Percentiles rank a stretch among this genome's conserved stretches.
These are phyloP conservation scores for Huntiella abstrusa DNA, from an alignment of 2,329 filamentous ascomycete species.

Conservation along the genomic window DNA sequence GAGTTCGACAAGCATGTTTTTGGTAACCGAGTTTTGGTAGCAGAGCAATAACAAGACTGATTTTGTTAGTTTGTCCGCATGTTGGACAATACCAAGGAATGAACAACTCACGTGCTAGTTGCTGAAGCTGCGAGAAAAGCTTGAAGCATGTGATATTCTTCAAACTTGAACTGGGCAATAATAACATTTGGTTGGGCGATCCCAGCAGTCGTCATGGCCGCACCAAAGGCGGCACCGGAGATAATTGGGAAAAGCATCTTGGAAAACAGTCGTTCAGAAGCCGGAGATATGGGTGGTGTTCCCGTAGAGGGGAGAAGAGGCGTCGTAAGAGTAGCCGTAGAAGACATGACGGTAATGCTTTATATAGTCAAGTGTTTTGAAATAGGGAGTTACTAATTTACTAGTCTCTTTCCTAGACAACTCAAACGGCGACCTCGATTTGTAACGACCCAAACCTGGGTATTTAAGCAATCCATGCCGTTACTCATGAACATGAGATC, in stretches of 20 bases:
- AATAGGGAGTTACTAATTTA: too few relatives aligned
- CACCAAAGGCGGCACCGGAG: conserved; percentile 41
- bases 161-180: conserved; percentile 37
- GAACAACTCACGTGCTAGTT: conserved; percentile 37
- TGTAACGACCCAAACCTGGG: too few relatives aligned
- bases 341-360: too few relatives aligned
- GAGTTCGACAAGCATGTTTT: conserved; percentile 27
- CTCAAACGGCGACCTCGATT: too few relatives aligned
- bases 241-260: conserved; percentile 12
- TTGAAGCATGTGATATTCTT: conserved; percentile 47
- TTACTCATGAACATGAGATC: too few relatives aligned
- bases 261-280: too few relatives aligned
- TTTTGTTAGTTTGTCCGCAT: background rate
- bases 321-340: too few relatives aligned
- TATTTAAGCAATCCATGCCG: too few relatives aligned
- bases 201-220: conserved; percentile 39
- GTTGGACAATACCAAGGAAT: background rate
- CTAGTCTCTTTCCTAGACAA: too few relatives aligned
- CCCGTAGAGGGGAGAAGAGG: too few relatives aligned
- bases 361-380: too few relatives aligned
- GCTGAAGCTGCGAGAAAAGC: conserved; percentile 44
- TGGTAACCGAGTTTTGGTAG: conserved; percentile 26
- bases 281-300: too few relatives aligned
- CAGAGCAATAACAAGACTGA: conserved; percentile 26
- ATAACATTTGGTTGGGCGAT: conserved; percentile 43